Conservation (phyloP, 805 yeast genomes). For the Pichia heedii region DNA sequence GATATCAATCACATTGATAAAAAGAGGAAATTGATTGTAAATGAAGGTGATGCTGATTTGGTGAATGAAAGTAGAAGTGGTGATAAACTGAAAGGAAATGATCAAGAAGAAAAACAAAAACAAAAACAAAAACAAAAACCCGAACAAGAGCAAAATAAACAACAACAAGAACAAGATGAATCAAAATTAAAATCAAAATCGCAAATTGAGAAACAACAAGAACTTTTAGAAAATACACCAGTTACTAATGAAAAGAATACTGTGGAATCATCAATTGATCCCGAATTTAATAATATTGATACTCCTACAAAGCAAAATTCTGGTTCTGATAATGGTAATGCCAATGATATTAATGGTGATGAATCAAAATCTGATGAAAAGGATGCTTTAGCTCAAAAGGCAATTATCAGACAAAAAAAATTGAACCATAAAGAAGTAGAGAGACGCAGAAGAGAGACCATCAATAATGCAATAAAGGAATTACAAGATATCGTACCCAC, state of each 20-base stretch:
- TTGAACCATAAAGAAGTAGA: slow-evolving; percentile 95
- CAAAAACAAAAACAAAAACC: too few relatives aligned
- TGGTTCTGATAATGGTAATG: neutral
- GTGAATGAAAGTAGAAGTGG: too few relatives aligned
- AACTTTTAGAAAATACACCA: too few relatives aligned
- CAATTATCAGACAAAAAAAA: slow-evolving; percentile 46
- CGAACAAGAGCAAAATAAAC: too few relatives aligned
- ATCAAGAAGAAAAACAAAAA: too few relatives aligned
- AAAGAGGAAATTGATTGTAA: too few relatives aligned
- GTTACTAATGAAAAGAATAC: too few relatives aligned
- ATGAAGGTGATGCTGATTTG: too few relatives aligned
- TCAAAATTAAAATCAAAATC: neutral
- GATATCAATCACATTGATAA: too few relatives aligned
- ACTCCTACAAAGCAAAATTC: neutral
- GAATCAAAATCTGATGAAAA: neutral
- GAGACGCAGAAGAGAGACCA: slow-evolving; percentile 81
- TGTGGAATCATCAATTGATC: neutral
- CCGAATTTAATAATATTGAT: neutral
- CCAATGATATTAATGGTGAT: neutral
- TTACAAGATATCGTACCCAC: slow-evolving; percentile 73
- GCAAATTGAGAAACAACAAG: neutral
- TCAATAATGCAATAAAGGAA: slow-evolving; percentile 78
- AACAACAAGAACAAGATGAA: too few relatives aligned
- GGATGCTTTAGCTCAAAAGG: neutral
- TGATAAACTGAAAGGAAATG: too few relatives aligned